Evolutionary conservation across 495 filamentous ascomycete species (phyloP).

Genomic region (Penicillium pulvis): DNA sequence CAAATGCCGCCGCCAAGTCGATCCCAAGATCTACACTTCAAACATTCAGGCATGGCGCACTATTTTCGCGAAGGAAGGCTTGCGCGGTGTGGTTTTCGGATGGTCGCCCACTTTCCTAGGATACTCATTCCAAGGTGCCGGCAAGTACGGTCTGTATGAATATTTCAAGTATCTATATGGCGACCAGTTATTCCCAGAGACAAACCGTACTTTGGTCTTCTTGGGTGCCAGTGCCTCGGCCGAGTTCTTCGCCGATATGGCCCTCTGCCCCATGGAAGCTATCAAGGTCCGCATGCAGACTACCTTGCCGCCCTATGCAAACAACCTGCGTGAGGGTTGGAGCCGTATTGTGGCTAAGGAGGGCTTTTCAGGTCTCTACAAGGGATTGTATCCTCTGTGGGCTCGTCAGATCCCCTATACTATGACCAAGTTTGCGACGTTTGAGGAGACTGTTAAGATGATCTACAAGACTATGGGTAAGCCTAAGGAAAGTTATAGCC

Average conservation of each 20-base stretch:
- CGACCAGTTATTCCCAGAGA: constrained; percentile 61
- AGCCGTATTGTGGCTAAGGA: constrained; percentile 61
- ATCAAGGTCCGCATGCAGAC: constrained; percentile 78
- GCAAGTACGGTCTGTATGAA: constrained; percentile 78
- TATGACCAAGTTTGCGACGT: constrained; percentile 77
- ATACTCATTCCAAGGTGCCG: constrained; percentile 72
- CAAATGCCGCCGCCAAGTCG: constrained; percentile 74
- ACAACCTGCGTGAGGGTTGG: constrained; percentile 62
- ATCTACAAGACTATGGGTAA: constrained; percentile 66
- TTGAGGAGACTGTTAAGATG: constrained; percentile 65
- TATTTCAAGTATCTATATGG: constrained; percentile 75
- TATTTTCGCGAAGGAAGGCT: constrained; percentile 64
- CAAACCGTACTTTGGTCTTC: constrained; percentile 64
- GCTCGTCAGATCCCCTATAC: constrained; percentile 74
- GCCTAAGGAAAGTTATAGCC: constrained; percentile 64
- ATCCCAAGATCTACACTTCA: constrained; percentile 68
- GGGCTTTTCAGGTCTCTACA: constrained; percentile 62
- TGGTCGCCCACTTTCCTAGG: constrained; percentile 71
- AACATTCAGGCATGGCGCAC: constrained; percentile 66
- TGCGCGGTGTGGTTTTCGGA: constrained; percentile 72
- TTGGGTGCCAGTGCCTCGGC: constrained; percentile 66
- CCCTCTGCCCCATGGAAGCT: constrained; percentile 68
- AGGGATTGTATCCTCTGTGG: constrained; percentile 71
- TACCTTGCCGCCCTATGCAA: constrained; percentile 65
- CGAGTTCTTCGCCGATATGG: constrained; percentile 70